These are phyloP conservation scores for Nannochloropsis granulata DNA, from an alignment of 108 stramenopile species.

Conservation along the genomic window DNA sequence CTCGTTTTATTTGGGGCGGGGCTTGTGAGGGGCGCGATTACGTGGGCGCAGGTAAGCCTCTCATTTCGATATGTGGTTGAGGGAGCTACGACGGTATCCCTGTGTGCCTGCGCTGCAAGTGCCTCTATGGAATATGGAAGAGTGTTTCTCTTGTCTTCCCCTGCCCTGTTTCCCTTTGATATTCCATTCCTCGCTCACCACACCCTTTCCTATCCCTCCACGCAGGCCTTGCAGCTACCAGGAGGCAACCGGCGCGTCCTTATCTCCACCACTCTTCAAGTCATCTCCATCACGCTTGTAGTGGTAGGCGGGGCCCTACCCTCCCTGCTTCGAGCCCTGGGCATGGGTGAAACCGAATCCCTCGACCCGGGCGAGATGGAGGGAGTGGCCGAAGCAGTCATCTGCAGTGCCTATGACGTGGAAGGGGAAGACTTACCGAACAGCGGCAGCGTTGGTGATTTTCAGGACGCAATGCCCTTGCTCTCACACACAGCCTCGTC, in stretches of 20 bases:
- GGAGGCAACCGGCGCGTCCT: slow-evolving; percentile 9
- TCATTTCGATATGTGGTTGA: too few relatives aligned
- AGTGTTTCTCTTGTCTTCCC: background rate
- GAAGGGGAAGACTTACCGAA: background rate
- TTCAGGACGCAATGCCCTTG: background rate
- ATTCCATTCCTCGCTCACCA: too few relatives aligned
- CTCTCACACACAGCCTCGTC: background rate
- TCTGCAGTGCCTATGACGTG: background rate
- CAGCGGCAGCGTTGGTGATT: background rate
- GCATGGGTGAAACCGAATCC: background rate
- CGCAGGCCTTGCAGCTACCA: slow-evolving; percentile 16
- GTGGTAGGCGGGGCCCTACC: slow-evolving; percentile 8
- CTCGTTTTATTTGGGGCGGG: slow-evolving; percentile 15
- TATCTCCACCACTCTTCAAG: slow-evolving; percentile 21
- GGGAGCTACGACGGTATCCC: too few relatives aligned
- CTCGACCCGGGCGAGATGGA: background rate
- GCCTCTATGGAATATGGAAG: background rate
- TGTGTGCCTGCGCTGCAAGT: too few relatives aligned
- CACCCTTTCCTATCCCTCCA: background rate
- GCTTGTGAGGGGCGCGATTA: slow-evolving; percentile 15
- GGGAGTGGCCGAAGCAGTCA: background rate
- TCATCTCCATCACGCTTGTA: slow-evolving; percentile 16
- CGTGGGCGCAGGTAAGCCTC: slow-evolving; percentile 14
- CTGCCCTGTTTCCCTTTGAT: background rate
- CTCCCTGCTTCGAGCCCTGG: background rate